These are phyloP conservation scores for Cnidoscolus chayamansa DNA, from an alignment of 441 rosid species.

Conservation along the genomic window DNA sequence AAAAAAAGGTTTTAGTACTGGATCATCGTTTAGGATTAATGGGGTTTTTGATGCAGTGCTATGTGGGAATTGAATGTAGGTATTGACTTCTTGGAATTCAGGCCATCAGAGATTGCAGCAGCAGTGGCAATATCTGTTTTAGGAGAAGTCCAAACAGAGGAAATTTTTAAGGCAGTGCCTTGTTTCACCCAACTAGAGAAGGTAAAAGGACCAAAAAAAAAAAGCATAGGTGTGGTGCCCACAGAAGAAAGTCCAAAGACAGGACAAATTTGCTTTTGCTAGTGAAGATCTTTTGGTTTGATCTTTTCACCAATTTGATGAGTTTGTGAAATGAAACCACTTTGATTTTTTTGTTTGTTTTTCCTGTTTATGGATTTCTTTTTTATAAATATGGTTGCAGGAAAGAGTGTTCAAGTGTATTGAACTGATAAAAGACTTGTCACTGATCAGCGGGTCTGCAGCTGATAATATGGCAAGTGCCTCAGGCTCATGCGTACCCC, in stretches of 20 bases:
- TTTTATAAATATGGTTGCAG: constrained; percentile 31
- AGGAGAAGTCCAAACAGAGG: constrained; percentile 38
- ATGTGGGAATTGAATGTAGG: constrained; percentile 46
- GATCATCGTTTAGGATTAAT: constrained; percentile 19
- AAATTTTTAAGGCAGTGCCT: constrained; percentile 43
- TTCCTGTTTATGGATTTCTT: not conserved
- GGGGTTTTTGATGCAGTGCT: constrained; percentile 20
- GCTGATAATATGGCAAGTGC: constrained; percentile 23
- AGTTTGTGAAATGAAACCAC: not conserved
- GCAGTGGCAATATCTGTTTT: constrained; percentile 52
- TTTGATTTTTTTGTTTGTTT: not conserved
- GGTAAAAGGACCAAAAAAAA: constrained; percentile 30
- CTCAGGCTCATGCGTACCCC: constrained; percentile 34
- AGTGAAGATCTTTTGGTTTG: constrained; percentile 10
- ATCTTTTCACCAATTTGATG: constrained; percentile 20
- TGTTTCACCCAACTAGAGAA: constrained; percentile 37
- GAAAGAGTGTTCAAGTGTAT: constrained; percentile 43
- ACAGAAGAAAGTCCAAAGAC: constrained; percentile 16
- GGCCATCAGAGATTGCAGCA: constrained; percentile 70
- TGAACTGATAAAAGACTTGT: constrained; percentile 36
- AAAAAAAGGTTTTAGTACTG: not conserved
- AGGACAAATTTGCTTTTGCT: constrained; percentile 22
- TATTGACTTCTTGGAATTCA: constrained; percentile 62
- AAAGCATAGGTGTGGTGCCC: constrained; percentile 15
- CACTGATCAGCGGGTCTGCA: constrained; percentile 27